phyloP scores from a whole-genome alignment of 345 rosid genomes.

The Syzygium grande region DNA sequence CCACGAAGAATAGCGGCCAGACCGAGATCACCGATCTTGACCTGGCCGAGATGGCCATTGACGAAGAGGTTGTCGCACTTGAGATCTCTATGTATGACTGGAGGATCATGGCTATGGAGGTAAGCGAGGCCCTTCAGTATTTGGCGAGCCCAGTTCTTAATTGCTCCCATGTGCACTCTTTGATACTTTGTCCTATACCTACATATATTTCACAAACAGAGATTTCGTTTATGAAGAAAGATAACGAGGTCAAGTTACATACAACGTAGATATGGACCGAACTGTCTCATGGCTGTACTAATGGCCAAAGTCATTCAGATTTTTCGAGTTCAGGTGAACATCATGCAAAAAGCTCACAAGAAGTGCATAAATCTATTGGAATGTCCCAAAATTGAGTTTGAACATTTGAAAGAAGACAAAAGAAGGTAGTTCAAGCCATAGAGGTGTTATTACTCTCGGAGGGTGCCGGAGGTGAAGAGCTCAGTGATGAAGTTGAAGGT shows the following conservation, averaged over 20 bases:
- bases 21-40: slow-evolving; percentile 93
- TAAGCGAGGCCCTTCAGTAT: slow-evolving; percentile 66
- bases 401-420: not conserved
- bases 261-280: not conserved
- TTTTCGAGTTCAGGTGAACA: not conserved
- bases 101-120: slow-evolving; percentile 76
- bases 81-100: slow-evolving; percentile 91
- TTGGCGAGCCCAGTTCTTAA: slow-evolving; percentile 91
- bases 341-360: not conserved
- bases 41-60: slow-evolving; percentile 92
- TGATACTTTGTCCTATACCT: slow-evolving; percentile 71
- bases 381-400: not conserved
- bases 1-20: slow-evolving; percentile 76
- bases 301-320: not conserved
- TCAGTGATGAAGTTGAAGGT: slow-evolving; percentile 95
- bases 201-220: not conserved
- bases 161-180: slow-evolving; percentile 55
- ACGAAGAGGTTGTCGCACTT: slow-evolving; percentile 92
- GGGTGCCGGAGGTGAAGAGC: slow-evolving; percentile 90
- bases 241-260: not conserved
- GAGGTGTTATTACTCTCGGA: slow-evolving; percentile 28
- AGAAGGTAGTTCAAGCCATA: not conserved
- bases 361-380: not conserved
- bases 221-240: not conserved
- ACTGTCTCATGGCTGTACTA: too few species aligned